Evolutionary conservation across 352 stramenopile species (phyloP).

Genomic region (Nothophytophthora sp.): DNA sequence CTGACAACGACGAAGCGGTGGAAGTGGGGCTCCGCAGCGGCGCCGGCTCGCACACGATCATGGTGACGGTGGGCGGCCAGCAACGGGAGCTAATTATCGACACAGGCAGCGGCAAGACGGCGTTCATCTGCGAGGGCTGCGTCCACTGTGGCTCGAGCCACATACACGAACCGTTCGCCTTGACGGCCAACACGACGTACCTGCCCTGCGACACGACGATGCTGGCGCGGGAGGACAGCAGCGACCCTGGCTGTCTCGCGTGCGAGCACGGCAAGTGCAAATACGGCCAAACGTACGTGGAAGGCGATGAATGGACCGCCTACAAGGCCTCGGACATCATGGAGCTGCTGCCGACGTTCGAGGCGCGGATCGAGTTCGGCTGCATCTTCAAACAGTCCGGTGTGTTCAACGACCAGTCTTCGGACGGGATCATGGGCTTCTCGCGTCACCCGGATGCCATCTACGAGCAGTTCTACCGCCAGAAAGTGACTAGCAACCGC

Average conservation of each 20-base stretch:
- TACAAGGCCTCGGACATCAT: slow-evolving; percentile 88
- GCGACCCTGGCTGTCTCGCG: slow-evolving; percentile 9
- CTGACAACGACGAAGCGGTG: slow-evolving; percentile 11
- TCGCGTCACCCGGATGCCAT: slow-evolving; percentile 89
- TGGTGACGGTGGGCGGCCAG: slow-evolving; percentile 63
- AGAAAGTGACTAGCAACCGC: slow-evolving; percentile 77
- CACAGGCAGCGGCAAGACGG: slow-evolving; percentile 95
- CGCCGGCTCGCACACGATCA: slow-evolving; percentile 76
- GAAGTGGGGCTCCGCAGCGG: slow-evolving; percentile 45
- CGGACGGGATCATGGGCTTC: slow-evolving; percentile 98
- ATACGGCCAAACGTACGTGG: slow-evolving; percentile 93
- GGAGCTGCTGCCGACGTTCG: slow-evolving; percentile 40
- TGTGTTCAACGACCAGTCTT: slow-evolving; percentile 91
- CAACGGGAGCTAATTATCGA: slow-evolving; percentile 94
- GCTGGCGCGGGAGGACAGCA: slow-evolving; percentile 17
- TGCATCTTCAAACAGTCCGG: slow-evolving; percentile 93
- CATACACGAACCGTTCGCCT: slow-evolving; percentile 72
- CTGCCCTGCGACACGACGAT: slow-evolving; percentile 45
- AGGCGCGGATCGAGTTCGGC: slow-evolving; percentile 88
- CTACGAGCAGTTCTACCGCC: slow-evolving; percentile 89
- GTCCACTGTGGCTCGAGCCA: slow-evolving; percentile 86
- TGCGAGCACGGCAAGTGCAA: slow-evolving; percentile 79
- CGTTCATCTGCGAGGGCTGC: slow-evolving; percentile 94
- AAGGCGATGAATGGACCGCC: slow-evolving; percentile 92
- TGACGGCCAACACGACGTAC: slow-evolving; percentile 50